Evolutionary conservation across 257 asterid species (phyloP).

Genomic region (Paulownia fortunei): DNA sequence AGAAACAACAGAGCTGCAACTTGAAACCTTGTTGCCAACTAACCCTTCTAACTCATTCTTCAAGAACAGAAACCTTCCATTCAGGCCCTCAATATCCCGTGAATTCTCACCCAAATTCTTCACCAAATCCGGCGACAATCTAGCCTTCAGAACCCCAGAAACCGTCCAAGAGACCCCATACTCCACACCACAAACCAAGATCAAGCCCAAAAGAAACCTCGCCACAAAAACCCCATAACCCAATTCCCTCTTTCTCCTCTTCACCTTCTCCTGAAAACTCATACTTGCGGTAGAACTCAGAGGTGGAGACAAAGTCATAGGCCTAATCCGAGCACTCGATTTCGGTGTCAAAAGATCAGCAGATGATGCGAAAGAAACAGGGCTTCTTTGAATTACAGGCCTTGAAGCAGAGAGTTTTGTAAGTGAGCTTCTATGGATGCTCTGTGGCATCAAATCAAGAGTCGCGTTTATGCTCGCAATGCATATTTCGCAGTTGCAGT

Average conservation of each 20-base stretch:
- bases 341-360: constrained; percentile 51
- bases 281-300: constrained; percentile 34
- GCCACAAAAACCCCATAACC: constrained; percentile 37
- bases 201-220: constrained; percentile 48
- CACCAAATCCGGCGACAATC: constrained; percentile 49
- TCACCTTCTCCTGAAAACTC: constrained; percentile 38
- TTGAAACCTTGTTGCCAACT: constrained; percentile 40
- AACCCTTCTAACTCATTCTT: constrained; percentile 48
- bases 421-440: constrained; percentile 49
- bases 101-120: constrained; percentile 56
- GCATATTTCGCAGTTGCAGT: constrained; percentile 81
- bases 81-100: constrained; percentile 44
- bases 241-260: constrained; percentile 43
- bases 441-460: constrained; percentile 74
- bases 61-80: constrained; percentile 55
- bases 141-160: constrained; percentile 47
- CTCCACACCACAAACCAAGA: constrained; percentile 50
- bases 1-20: constrained; percentile 56
- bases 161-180: constrained; percentile 53
- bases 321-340: constrained; percentile 29
- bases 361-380: constrained; percentile 49
- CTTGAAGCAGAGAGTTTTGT: constrained; percentile 51
- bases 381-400: constrained; percentile 55
- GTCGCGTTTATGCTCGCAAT: constrained; percentile 85
- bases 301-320: constrained; percentile 35